Conservation (phyloP, 78 protist species). For the Cyanophora paradoxa region DNA sequence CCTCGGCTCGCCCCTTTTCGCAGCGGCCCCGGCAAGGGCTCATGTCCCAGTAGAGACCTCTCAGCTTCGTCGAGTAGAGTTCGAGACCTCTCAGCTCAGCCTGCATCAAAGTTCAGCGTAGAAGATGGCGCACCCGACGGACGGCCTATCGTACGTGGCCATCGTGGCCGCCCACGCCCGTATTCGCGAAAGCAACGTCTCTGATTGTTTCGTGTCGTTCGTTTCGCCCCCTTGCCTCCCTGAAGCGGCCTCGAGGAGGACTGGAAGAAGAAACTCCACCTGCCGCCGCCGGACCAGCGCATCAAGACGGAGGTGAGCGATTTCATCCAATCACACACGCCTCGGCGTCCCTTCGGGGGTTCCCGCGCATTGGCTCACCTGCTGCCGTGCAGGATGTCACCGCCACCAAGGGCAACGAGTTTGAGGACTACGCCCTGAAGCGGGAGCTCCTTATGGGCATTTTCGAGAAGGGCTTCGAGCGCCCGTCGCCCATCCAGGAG, state of each 20-base stretch:
- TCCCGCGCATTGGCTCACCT: not conserved
- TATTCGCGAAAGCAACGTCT: not conserved
- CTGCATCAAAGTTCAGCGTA: too few relatives aligned
- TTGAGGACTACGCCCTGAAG: constrained; percentile 88
- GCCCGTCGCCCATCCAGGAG: constrained; percentile 98
- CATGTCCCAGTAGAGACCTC: too few relatives aligned
- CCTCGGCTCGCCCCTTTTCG: too few relatives aligned
- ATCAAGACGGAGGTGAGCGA: constrained; percentile 26
- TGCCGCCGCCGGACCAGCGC: constrained; percentile 41
- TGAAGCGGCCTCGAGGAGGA: constrained; percentile 1
- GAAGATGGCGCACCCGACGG: too few relatives aligned
- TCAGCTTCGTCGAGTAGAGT: not conserved
- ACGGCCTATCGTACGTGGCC: not conserved
- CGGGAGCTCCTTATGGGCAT: constrained; percentile 94
- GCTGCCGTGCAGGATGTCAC: constrained; percentile 78
- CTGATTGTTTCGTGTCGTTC: not conserved
- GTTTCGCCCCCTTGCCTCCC: not conserved
- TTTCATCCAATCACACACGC: too few relatives aligned
- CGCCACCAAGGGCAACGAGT: constrained; percentile 75
- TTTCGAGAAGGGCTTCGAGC: constrained; percentile 91
- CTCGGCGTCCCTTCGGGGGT: not conserved
- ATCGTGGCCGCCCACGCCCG: not conserved
- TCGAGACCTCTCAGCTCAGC: not conserved
- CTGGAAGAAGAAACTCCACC: constrained; percentile 29
- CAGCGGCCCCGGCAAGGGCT: too few relatives aligned